phyloP scores from a whole-genome alignment of 352 stramenopile genomes.

The Phytophthora sp. region DNA sequence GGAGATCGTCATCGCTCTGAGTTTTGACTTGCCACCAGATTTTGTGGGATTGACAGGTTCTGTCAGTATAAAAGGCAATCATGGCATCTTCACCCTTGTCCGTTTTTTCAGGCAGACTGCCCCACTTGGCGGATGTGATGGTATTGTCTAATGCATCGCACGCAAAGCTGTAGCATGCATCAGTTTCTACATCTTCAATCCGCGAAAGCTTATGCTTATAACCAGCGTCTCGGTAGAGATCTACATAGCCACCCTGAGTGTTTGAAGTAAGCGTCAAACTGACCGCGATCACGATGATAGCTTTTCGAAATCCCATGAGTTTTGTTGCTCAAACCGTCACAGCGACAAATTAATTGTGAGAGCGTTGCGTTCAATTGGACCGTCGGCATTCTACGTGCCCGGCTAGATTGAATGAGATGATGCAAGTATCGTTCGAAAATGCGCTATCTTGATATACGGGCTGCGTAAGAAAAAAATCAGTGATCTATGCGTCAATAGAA shows the following conservation, averaged over 20 bases:
- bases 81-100: neutral
- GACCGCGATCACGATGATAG: neutral
- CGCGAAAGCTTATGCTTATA: neutral
- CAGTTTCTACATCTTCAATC: neutral
- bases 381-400: too few relatives aligned
- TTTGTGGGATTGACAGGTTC: neutral
- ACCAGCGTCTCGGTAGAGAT: neutral
- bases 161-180: neutral
- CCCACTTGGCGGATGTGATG: neutral
- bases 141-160: neutral
- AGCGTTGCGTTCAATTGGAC: too few relatives aligned
- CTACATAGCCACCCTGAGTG: neutral
- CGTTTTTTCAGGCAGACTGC: neutral
- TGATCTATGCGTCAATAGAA: too few relatives aligned
- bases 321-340: too few relatives aligned
- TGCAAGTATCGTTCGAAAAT: too few relatives aligned
- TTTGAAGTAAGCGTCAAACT: neutral
- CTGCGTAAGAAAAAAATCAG: too few relatives aligned
- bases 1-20: neutral
- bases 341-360: too few relatives aligned
- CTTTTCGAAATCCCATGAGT: too few relatives aligned
- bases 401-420: too few relatives aligned
- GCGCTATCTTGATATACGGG: too few relatives aligned
- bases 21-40: neutral
- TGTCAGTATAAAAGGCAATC: constrained; percentile 5